A percentile compares a stretch with the other conserved stretches of the same genome.
Evolutionary conservation across 2,329 filamentous ascomycete species (phyloP).

Genomic region (Fusarium keratoplasticum): DNA sequence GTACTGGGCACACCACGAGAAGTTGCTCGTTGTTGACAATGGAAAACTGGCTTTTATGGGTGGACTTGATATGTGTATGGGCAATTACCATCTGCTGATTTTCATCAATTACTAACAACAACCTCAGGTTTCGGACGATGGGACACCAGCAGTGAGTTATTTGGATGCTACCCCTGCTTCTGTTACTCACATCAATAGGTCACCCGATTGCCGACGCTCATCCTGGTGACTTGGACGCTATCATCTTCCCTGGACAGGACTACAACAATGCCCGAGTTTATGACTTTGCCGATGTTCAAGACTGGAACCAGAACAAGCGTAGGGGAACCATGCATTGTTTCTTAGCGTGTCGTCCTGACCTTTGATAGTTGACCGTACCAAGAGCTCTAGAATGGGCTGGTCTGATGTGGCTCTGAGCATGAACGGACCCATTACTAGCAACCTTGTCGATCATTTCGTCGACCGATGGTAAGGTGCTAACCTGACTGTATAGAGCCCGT

Average conservation of each 20-base stretch:
- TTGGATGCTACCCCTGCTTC: neutral
- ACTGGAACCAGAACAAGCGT: slow-evolving; percentile 87
- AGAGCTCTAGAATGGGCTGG: slow-evolving; percentile 91
- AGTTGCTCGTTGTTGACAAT: slow-evolving; percentile 84
- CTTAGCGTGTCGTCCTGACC: neutral
- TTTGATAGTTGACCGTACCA: slow-evolving; percentile 74
- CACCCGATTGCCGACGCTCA: slow-evolving; percentile 89
- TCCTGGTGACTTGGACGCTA: slow-evolving; percentile 78
- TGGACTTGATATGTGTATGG: slow-evolving; percentile 81
- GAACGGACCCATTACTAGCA: slow-evolving; percentile 78
- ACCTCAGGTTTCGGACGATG: slow-evolving; percentile 79
- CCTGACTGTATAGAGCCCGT: rapidly evolving
- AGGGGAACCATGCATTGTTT: slow-evolving; percentile 27
- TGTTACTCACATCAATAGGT: slow-evolving; percentile 47
- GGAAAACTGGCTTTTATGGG: slow-evolving; percentile 86
- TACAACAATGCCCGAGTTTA: slow-evolving; percentile 91
- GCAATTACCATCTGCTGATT: rapidly evolving
- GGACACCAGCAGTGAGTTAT: slow-evolving; percentile 77
- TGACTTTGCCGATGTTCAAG: slow-evolving; percentile 80
- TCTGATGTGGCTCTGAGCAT: slow-evolving; percentile 85
- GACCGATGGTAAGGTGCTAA: slow-evolving; percentile 74
- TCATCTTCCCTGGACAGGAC: slow-evolving; percentile 89
- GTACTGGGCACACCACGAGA: slow-evolving; percentile 96
- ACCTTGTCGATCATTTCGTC: slow-evolving; percentile 81
- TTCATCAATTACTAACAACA: slow-evolving; percentile 36